Evolutionary conservation across 129 eudicot species (phyloP), one percentile per base, ranked within the genome.

Genomic region (Heracleum sosnowskyi): DNA sequence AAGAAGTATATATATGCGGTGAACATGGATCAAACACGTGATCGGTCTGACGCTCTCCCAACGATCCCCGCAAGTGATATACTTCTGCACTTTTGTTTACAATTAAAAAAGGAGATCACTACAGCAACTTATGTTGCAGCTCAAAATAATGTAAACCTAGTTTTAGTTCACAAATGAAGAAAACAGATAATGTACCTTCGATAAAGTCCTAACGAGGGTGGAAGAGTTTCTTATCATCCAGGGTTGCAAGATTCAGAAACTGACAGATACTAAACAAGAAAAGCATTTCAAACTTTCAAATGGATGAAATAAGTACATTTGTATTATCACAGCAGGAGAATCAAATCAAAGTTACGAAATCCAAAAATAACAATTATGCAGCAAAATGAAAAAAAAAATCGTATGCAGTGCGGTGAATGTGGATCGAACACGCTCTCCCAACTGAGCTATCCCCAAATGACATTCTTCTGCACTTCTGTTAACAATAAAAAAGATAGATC

Each of bases 391-490:
- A n/a, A n/a, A 60, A 4, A 12, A 4, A 26, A 7, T n/a, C 22
- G 3, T n/a, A 78, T 90, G 98, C 97, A 95, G 97, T 90, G 98
- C 97, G 97, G 97, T 93, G 98, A 91, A 79, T 86, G 98, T 89
- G 96, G 97, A 91, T 91, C 98, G 96, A 91, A 88, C 97, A 95
- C 94, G 97, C 98, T 91, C 98, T 91, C 96, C 98, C 97, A 95
- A 91, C 98, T 91, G 97, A 90, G 96, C 97, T 91, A 91, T 95
- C 96, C 97, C 96, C 93, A 12, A 36, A 5, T 60, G 68, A 5
- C 22, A 5, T 5, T 0, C 11, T 22, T 53, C 62, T 22, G 26
- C 10, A 53, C 20, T 44, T 44, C 11, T 44, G 15, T 41, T 10
- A 7, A 44, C 47, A 10, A 44, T 44, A 11, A 2, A 44, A 44